Base-by-base conservation (phyloP, 106 monocot species). In the Allium cepa region DNA sequence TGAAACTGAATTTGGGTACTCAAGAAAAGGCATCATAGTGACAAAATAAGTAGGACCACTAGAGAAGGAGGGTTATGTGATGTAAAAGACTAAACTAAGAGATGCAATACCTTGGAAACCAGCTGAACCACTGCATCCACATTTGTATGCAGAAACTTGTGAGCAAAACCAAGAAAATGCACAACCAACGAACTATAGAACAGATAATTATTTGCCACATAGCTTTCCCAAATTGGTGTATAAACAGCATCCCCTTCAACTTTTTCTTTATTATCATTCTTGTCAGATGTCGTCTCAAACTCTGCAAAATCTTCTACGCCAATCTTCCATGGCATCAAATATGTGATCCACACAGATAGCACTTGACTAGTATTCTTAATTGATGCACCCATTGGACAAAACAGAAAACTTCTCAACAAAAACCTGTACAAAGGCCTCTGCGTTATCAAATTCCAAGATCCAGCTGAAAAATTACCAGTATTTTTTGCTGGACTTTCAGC, bases 351-450 rank as follows among this genome's bases (percentile, higher is more conserved):
- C 47, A 87, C 18, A 17, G 84, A 75, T 71, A 90, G 79, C 63
- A 93, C 87, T 61, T 93, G 85, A n/a, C 67, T 7, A 52, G 77
- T 82, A 85, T 93, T 93, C 68, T 84, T 85, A 12, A 93, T 64
- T 10, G 87, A 83, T 18, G 83, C 76, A 11, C 90, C 93, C 53
- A 88, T 80, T 5, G 93, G 93, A 52, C 84, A 92, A 50, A 87
- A 99, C 56, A 99, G 27, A 62, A 99, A 87, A 10, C 78, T 76
- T 78, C 99, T 82, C 71, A 93, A 73, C 51, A 99, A 73, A 59
- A 87, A 99, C 77, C 99, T 80, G 57, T 99, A 99, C 70, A 99
- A 61, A 10, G 90, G 99, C 69, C 93, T 87, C 81, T 87, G 93
- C 26, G 87, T 69, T 36, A 78, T 53, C 13, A 73, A 63, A 70